Conservation (phyloP, 202 grass and related monocot genomes). For the Hordeum pubiflorum region DNA sequence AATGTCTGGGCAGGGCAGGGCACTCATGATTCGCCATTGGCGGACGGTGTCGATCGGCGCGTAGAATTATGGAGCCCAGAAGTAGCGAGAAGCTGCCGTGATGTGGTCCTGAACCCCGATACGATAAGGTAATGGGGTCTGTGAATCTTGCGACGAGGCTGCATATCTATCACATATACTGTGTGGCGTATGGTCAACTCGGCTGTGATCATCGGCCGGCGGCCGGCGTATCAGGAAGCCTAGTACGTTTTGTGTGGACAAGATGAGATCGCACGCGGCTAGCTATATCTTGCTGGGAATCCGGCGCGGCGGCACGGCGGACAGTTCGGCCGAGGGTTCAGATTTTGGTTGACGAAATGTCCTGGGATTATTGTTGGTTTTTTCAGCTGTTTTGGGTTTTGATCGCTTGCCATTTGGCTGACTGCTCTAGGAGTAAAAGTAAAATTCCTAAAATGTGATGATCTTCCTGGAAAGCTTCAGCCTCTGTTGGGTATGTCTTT, state of each 20-base stretch:
- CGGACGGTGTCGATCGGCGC: background rate
- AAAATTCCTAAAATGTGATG: no score
- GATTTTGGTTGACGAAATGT: background rate
- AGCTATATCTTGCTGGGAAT: no score
- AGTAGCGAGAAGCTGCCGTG: slow-evolving; percentile 27
- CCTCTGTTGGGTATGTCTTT: no score
- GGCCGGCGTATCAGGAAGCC: background rate
- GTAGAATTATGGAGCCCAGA: background rate
- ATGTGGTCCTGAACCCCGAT: slow-evolving; percentile 35
- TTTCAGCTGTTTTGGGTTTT: no score
- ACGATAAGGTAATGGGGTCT: background rate
- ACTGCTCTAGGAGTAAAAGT: no score
- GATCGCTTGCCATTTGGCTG: no score
- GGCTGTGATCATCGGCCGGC: background rate
- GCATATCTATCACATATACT: no score
- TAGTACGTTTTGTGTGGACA: background rate
- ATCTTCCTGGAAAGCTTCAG: no score
- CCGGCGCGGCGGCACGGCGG: no score
- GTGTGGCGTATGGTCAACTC: background rate
- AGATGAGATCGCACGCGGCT: background rate
- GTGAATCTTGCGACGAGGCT: no score
- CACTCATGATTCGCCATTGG: slow-evolving; percentile 11
- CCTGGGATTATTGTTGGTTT: no score
- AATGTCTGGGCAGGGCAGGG: slow-evolving; percentile 31
- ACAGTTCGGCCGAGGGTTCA: background rate